Evolutionary conservation across 495 filamentous ascomycete genomes (phyloP).

Genomic region (Lepraria neglecta): DNA sequence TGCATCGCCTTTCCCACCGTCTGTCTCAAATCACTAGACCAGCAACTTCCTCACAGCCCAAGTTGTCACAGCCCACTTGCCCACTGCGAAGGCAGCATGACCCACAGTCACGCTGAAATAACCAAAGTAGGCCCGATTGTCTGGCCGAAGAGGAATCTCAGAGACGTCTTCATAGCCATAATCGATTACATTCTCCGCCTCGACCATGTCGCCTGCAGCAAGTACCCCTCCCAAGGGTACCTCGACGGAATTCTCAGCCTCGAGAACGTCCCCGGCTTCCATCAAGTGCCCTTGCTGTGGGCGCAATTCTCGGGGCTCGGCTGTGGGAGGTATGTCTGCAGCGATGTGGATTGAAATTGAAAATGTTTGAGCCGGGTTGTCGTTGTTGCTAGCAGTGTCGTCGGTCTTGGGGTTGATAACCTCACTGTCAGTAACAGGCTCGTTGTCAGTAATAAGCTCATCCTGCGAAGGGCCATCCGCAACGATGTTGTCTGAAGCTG

Average conservation of each 20-base stretch:
- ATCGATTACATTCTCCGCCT: neutral
- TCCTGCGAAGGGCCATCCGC: no score
- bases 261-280: neutral
- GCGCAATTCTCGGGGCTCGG: neutral
- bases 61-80: neutral
- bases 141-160: neutral
- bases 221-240: neutral
- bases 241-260: neutral
- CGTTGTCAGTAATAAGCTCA: no score
- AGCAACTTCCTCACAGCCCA: neutral
- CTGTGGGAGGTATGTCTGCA: neutral
- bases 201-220: neutral
- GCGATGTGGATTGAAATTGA: neutral
- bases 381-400: neutral
- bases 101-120: neutral
- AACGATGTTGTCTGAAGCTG: no score
- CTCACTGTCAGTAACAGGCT: no score
- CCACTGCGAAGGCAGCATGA: neutral
- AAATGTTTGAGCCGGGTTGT: neutral
- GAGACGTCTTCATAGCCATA: neutral
- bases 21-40: neutral
- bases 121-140: no score
- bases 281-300: neutral
- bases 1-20: neutral
- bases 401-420: no score